Base-by-base conservation (phyloP, 2,329 filamentous ascomycete genomes). In the Lanzia echinophila region DNA sequence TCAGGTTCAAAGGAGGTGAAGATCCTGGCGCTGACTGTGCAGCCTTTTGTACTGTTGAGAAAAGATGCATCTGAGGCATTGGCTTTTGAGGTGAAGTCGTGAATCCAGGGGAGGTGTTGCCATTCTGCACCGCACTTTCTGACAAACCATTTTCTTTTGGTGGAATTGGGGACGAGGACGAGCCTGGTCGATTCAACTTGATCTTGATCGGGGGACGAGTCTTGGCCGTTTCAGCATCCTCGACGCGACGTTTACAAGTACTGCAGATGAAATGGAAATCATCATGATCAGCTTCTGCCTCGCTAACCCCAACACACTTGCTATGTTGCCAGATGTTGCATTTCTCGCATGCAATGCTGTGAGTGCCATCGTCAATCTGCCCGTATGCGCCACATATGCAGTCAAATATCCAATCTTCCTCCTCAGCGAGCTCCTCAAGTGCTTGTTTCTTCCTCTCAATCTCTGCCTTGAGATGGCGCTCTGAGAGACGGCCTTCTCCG, bases 291-390 rank as follows among this genome's bases (percentile, higher is more conserved):
- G 90, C 91, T 58, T 91, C 87, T 56, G 79, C 74, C 63, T 95
- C 81, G 44, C 81, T 79, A 59, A 97, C 87, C 39, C 85, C 86
- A 56, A 96, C 80, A 67, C 94, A 99, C 64, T 87, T 89, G 75
- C 90, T 95, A 67, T 99, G 94, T 68, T 97, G 92, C 94, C 94
- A 99, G 46, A 95, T 86, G 67, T 86, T 95, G 75, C 94, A 99
- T 61, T 79, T 84, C 67, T 99, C 94, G 71, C 94, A 99, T 28
- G 91, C 88, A 60, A 99, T 84, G 68, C 90, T 96, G 67, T 96
- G 91, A 7, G 89, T 86, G 34, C 94, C 94, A 68, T 97, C 94
- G 64, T 99, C 94, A 56, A 96, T 88, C 63, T 95, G 86, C 20
- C 94, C 94, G 69, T 96, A 85, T 20, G 90, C 79, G 24, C 92